Base-by-base conservation (phyloP, 2,329 filamentous ascomycete species). In the Penicillium rolfsii region DNA sequence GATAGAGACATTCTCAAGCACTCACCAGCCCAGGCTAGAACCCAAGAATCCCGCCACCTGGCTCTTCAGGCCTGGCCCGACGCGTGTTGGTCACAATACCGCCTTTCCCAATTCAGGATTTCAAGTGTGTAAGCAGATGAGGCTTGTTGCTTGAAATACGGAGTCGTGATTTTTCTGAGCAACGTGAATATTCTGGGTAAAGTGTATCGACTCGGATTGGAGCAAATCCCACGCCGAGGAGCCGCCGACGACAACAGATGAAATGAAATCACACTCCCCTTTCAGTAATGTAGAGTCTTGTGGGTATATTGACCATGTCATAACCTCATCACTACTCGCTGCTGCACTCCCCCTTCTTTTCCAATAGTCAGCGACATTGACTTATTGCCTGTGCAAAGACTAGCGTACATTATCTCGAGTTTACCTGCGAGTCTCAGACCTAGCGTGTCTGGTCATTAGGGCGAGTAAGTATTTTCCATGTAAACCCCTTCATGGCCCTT, bases 61-160 rank as follows among this genome's bases (percentile, higher is more conserved):
- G 55, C 40, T 26, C 2, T 64, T 61, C 61, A 62, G 30, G 55
- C 35, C 61, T 54, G 52, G 46, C 35, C 40, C 57, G 35, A 46
- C 41, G 48, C 57, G 60, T 53, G 56, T 59, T 56, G 57, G 55
- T 36, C 49, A 41, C 43, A 6, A 52, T 22, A 22, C 54, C 53
- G 55, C 57, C 26, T n/a, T 30, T 28, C 5, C 58, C 61, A 55
- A 40, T 64, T 64, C 58, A 56, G 22, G 55, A 67, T 57, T 60
- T 55, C 61, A 68, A 68, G 55, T 59, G 16, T 35, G 28, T 19
- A 40, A 43, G 36, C 26, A 57, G 49, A 12, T 6, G 28, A 40
- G 54, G 45, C n/a, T 52, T 24, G 8, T 4, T 43, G 40, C 40
- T 41, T 43, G 9, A n/a, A n/a, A 22, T 46, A 46, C 24, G 7